Base-by-base conservation (phyloP, 73 alveolate genomes). In the Uronychia setigera region DNA sequence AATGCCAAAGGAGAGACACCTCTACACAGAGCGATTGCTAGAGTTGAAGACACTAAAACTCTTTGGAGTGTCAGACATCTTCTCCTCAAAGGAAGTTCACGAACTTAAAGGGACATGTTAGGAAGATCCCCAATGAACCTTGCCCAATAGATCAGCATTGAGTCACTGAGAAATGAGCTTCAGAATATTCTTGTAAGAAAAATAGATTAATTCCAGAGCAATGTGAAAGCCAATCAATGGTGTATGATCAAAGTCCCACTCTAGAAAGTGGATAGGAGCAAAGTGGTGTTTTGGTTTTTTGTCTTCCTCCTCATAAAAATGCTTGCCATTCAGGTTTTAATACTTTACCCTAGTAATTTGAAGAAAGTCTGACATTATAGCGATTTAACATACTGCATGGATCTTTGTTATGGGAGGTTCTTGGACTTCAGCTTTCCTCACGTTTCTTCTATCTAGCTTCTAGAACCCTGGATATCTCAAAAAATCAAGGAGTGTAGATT, bases 1-100 rank as follows among this genome's bases (percentile, higher is more conserved):
- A 95, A 95, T 80, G 74, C 80, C 30, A 88, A 87, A 76, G 98
- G 98, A 11, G 90, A 88, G 67, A 95, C 97, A 0, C 97, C 99
- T 57, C 87, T 95, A 34, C 99, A 95, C 87, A 81, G 94, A 31
- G 97, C 98, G 0, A 89, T 92, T 59, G 79, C 60, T 35, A 77
- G 87, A 13, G 82, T 59, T 59, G 92, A 78, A 30, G 87, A 78
- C 33, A 80, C 92, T 1, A 91, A 91, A 77, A 88, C 93, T 77
- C 35, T 86, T 14, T 28, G 94, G 58, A 89, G 92, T 58, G 96
- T 93, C 79, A 91, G 97, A 89, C 87, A 93, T 87, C 89, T 95
- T 59, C 88, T 95, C n/a, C 87, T 92, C 35, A 95, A 94, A 86
- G 99, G 99, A 26, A 94, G 92, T 1, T 33, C 88, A 29, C 74